Evolutionary conservation across 345 rosid genomes (phyloP), one percentile per base, ranked within the genome.

Genomic region (Microcos paniculata): DNA sequence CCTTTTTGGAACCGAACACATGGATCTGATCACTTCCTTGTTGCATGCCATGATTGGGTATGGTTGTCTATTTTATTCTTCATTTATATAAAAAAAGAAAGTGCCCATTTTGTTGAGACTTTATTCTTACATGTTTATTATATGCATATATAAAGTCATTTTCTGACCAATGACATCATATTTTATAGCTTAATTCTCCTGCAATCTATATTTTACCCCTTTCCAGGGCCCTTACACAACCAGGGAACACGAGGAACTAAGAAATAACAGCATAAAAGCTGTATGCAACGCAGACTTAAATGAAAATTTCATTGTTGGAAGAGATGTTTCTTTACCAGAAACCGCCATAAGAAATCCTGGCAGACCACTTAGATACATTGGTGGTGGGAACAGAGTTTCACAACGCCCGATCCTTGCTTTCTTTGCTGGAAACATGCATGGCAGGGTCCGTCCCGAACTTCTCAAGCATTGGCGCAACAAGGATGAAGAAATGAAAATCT

Each of bases 1-100:
- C 97, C 97, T 0, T 93, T 89, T 31, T 93, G 99, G 98, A 94
- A 92, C 71, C 93, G 95, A 56, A 88, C 98, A 0, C 99, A 82
- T 57, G 99, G 98, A 48, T 84, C 87, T 33, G 99, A 93, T 83
- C 99, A 94, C 57, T 94, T 94, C 84, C 83, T 94, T 51, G 99
- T 90, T 72, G 99, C 99, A 71, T 94, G 99, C 86, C 99, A 94
- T 79, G 99, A 94, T 77, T 94, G 99, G 98, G 98, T 92, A 91
- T 30, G 77, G 24, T 79, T 21, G 61, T 40, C 49, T 70, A 15
- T 21, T 71, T 71, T 52, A 30, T 21, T n/a, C 28, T 70, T 51
- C n/a, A 30, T 21, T 8, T 14, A 53, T 18, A 30, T 48, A 35
- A 38, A 38, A 19, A 10, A 55, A 1, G n/a, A n/a, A 38, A 38